These are phyloP conservation scores for Pseudohalonectria lignicola DNA, from an alignment of 2,329 filamentous ascomycete genomes.

Conservation along the genomic window DNA sequence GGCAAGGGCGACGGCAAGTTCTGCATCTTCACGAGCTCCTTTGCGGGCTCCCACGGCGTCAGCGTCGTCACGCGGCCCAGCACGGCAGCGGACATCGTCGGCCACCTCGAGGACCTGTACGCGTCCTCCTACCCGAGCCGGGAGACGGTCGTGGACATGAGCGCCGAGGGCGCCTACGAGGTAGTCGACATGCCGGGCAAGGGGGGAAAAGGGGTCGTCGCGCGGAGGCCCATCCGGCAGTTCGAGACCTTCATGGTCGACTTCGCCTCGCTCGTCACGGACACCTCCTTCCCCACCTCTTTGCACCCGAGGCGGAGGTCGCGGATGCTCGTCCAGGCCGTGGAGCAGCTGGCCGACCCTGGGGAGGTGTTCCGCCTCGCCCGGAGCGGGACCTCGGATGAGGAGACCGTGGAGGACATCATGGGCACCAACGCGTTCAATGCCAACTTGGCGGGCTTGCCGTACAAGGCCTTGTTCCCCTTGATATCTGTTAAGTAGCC, in stretches of 20 bases:
- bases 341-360: slow-evolving; percentile 15
- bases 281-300: slow-evolving; percentile 14
- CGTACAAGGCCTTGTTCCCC: slow-evolving; percentile 4
- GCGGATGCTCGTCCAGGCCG: slow-evolving; percentile 13
- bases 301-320: slow-evolving; percentile 13
- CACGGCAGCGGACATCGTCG: slow-evolving; percentile 12
- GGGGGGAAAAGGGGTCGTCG: slow-evolving; percentile 16
- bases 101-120: slow-evolving; percentile 12
- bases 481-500: slow-evolving; percentile 3
- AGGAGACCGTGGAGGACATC: slow-evolving; percentile 16
- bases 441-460: slow-evolving; percentile 8
- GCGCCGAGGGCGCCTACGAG: slow-evolving; percentile 8
- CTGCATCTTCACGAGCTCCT: slow-evolving; percentile 11
- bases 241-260: slow-evolving; percentile 18
- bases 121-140: slow-evolving; percentile 6
- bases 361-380: slow-evolving; percentile 13
- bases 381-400: slow-evolving; percentile 10
- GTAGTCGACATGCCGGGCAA: slow-evolving; percentile 16
- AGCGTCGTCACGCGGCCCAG: slow-evolving; percentile 18
- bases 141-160: slow-evolving; percentile 2
- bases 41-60: slow-evolving; percentile 12
- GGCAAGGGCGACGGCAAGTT: slow-evolving; percentile 4
- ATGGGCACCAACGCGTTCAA: slow-evolving; percentile 18
- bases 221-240: slow-evolving; percentile 14
- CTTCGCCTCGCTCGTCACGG: slow-evolving; percentile 16